These are phyloP conservation scores for Beauveria medogensis DNA, from an alignment of 2,329 filamentous ascomycete genomes.

Conservation along the genomic window DNA sequence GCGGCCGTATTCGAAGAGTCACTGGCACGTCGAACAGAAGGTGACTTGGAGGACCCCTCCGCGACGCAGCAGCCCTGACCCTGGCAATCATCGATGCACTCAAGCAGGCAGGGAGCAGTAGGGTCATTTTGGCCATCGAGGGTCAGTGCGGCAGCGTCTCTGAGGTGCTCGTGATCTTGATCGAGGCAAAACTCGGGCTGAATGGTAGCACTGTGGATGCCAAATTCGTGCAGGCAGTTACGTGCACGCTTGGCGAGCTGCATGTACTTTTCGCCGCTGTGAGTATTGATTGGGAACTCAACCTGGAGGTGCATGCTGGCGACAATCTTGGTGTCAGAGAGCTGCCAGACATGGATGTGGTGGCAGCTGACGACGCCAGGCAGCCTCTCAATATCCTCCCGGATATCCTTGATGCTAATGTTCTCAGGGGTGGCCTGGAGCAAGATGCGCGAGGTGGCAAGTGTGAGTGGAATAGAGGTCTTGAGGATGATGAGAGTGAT, in stretches of 20 bases:
- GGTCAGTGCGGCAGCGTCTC: slow-evolving; percentile 26
- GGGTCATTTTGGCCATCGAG: slow-evolving; percentile 27
- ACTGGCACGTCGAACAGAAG: slow-evolving; percentile 29
- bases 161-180: slow-evolving; percentile 32
- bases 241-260: slow-evolving; percentile 73
- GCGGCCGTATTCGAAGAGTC: slow-evolving; percentile 21
- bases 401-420: slow-evolving; percentile 81
- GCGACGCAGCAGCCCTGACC: slow-evolving; percentile 24
- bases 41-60: slow-evolving; percentile 25
- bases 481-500: slow-evolving; percentile 75
- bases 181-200: slow-evolving; percentile 79
- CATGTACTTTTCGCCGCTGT: slow-evolving; percentile 80
- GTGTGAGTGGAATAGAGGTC: slow-evolving; percentile 70
- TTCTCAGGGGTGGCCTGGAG: slow-evolving; percentile 89
- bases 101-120: slow-evolving; percentile 38
- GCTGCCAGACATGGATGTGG: slow-evolving; percentile 95
- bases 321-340: slow-evolving; percentile 89
- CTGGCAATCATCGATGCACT: slow-evolving; percentile 32
- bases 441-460: slow-evolving; percentile 76
- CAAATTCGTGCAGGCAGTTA: slow-evolving; percentile 86
- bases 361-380: slow-evolving; percentile 85
- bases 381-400: slow-evolving; percentile 79
- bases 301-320: slow-evolving; percentile 92
- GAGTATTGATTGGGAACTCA: slow-evolving; percentile 77
- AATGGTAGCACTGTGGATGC: slow-evolving; percentile 95